These are phyloP conservation scores for Benincasa hispida DNA, from an alignment of 306 rosid genomes.

Conservation along the genomic window DNA sequence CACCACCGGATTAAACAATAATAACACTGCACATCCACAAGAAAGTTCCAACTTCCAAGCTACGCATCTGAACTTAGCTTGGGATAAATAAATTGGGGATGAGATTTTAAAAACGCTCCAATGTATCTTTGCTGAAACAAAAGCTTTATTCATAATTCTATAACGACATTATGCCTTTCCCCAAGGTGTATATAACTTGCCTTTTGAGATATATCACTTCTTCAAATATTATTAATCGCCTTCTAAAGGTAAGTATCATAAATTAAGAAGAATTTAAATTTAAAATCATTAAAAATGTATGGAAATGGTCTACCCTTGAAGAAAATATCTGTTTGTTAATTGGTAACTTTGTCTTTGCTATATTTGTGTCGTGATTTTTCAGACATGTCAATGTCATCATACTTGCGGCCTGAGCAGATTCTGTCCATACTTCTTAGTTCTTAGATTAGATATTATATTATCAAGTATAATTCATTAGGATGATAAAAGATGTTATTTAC, in stretches of 20 bases:
- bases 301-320: no score
- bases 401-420: background rate
- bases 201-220: no score
- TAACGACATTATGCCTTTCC: no score
- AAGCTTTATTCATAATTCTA: no score
- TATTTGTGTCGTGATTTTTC: background rate
- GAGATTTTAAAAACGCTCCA: no score
- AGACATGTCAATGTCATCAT: background rate
- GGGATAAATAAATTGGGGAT: no score
- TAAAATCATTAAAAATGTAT: no score
- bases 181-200: no score
- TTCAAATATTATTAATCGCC: no score
- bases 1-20: background rate
- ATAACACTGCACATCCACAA: background rate
- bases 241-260: no score
- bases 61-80: background rate
- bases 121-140: no score
- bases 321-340: background rate
- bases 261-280: no score
- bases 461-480: background rate
- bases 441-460: background rate
- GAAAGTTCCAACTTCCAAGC: background rate
- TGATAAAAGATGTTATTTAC: background rate
- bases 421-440: background rate
- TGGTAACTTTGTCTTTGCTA: background rate